Evolutionary conservation across 805 yeast genomes (phyloP).

Genomic region (Wickerhamomyces queroliae): DNA sequence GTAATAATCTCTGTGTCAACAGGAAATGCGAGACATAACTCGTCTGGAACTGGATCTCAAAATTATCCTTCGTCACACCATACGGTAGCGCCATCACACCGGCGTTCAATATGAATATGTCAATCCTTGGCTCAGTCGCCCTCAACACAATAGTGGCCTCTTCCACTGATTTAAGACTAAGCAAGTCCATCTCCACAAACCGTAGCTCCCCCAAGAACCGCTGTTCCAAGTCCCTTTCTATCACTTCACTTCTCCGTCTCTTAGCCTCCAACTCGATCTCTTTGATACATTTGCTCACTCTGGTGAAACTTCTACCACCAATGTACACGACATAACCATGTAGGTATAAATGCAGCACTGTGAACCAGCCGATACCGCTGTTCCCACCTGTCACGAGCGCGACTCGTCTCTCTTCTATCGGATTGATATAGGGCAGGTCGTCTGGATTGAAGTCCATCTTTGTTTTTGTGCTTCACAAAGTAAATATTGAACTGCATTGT

Average conservation of each 20-base stretch:
- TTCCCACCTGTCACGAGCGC: constrained; percentile 76
- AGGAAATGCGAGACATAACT: constrained; percentile 74
- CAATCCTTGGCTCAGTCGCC: constrained; percentile 41
- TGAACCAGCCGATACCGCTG: constrained; percentile 70
- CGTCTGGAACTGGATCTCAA: constrained; percentile 77
- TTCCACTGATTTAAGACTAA: constrained; percentile 33
- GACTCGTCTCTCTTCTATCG: constrained; percentile 44
- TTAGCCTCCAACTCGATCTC: constrained; percentile 49
- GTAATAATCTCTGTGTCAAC: constrained; percentile 54
- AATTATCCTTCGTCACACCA: constrained; percentile 56
- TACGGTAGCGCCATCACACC: constrained; percentile 78
- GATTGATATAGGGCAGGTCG: constrained; percentile 52
- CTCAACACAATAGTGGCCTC: constrained; percentile 42
- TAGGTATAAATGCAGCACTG: constrained; percentile 62
- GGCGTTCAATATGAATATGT: constrained; percentile 70
- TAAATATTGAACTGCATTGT: too few species aligned
- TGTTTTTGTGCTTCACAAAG: neutral
- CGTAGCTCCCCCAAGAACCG: constrained; percentile 41
- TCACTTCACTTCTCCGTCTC: constrained; percentile 1
- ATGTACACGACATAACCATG: constrained; percentile 72
- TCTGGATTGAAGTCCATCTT: constrained; percentile 33
- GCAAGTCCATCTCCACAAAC: constrained; percentile 47
- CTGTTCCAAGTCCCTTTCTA: constrained; percentile 2
- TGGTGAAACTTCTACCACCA: constrained; percentile 55
- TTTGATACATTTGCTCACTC: constrained; percentile 49